phyloP scores from a whole-genome alignment of 1,284 basidiomycete genomes.

The Malassezia obtusa region DNA sequence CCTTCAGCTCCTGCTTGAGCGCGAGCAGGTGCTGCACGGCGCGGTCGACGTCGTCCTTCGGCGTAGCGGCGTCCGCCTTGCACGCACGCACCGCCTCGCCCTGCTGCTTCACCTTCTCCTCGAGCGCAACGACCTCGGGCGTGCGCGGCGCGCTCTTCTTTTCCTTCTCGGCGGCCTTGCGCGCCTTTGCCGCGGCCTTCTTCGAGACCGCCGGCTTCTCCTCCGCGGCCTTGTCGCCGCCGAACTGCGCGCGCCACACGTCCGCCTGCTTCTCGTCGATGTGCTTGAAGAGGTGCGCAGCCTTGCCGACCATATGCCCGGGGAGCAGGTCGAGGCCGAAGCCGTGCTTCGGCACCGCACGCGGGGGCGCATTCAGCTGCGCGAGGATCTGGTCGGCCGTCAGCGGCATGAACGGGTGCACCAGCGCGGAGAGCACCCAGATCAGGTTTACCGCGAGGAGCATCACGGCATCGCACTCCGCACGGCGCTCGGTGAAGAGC shows the following conservation, averaged over 20 bases:
- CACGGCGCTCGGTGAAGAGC: constrained; percentile 68
- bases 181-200: constrained; percentile 39
- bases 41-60: constrained; percentile 16
- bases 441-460: constrained; percentile 83
- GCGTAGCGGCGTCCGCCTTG: constrained; percentile 19
- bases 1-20: constrained; percentile 17
- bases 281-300: constrained; percentile 82
- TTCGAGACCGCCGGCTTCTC: constrained; percentile 39
- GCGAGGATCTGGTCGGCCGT: constrained; percentile 70
- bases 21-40: constrained; percentile 20
- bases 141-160: constrained; percentile 24
- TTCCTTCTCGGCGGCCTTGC: constrained; percentile 39
- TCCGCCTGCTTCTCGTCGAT: constrained; percentile 86
- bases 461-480: constrained; percentile 79
- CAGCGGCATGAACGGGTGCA: constrained; percentile 94
- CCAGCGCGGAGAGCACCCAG: constrained; percentile 71
- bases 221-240: constrained; percentile 53
- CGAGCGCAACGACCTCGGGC: constrained; percentile 28
- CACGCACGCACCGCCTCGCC: constrained; percentile 28
- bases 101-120: constrained; percentile 27
- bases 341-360: constrained; percentile 54
- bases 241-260: constrained; percentile 71
- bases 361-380: constrained; percentile 81
- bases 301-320: constrained; percentile 75
- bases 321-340: constrained; percentile 69